Base-by-base conservation (phyloP, 2,329 filamentous ascomycete genomes). In the Nannizziopsis arthrosporioides region DNA sequence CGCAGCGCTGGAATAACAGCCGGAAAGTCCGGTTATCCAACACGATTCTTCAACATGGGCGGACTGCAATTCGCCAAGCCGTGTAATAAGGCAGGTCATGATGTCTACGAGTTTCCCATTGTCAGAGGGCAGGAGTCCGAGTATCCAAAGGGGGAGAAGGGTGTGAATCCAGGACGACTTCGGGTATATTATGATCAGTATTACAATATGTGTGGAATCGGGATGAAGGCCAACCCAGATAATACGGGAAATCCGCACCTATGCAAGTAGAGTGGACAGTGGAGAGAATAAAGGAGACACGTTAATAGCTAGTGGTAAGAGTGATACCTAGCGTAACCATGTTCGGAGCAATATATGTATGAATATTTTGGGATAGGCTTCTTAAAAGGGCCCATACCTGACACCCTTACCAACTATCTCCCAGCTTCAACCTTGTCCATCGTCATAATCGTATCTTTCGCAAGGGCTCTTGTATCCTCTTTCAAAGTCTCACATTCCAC, bases 141-240 rank as follows among this genome's bases (percentile, higher is more conserved):
- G 3, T 50, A 46, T 37, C 48, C 48, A 15, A 50, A 50, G 44
- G 44, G 42, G 9, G 10, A 41, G 22, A 50, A 50, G 44, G 48
- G 48, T n/a, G 43, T 38, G 15, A 50, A 50, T 31, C 48, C 48
- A 11, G 48, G 48, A 8, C 48, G 42, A 12, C 10, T 50, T 31
- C 36, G 48, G 15, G 48, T 47, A 27, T 50, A 50, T 37, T 50
- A 50, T 42, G 48, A 50, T 32, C 48, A 50, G 37, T 30, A 50
- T 30, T 37, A 18, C 31, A 47, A 50, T 22, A 32, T 50, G 17
- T 50, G 48, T 32, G 48, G 48, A 14, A 38, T 50, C 37, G 48
- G 48, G 14, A 42, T 47, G 10, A 50, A 50, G 44, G 35, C 48
- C 11, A 50, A 50, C 35, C 12, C 42, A 15, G 48, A 50, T 37